Base-by-base conservation (phyloP, 352 stramenopile genomes). In the Phytophthora sp. region DNA sequence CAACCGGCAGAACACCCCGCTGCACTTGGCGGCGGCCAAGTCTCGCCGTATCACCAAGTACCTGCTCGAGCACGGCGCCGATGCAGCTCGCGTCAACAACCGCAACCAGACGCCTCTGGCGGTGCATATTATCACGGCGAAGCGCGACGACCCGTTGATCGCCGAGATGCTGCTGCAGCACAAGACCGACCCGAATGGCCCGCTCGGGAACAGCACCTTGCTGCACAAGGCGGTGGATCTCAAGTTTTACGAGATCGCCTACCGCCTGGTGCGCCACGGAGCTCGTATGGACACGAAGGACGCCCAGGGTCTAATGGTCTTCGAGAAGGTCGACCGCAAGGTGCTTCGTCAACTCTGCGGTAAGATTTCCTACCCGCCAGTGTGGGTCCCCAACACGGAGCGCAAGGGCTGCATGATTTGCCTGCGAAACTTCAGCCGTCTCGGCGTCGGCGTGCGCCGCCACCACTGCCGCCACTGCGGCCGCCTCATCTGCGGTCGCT, bases 381-480 rank as follows among this genome's bases (percentile, higher is more conserved):
- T 96, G 64, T 96, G 87, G 87, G 71, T 96, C 9, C 80, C 84
- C 0, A 77, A 96, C 57, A 70, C 77, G 15, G 85, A 92, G 42
- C 80, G 84, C 38, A 73, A 79, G 43, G 71, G 66, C 53, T 96
- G 87, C 66, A 96, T 96, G 85, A 70, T 85, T n/a, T 94, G 87
- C 62, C 65, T 77, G 50, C 82, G 82, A 42, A 77, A 81, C 63
- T 95, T 95, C 52, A 87, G 71, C 17, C 69, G 67, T 23, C 64
- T 95, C 3, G 65, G 64, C 20, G 58, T 94, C 11, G 84, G 82
- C 32, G 74, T 90, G 23, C 83, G 86, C 38, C 87, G 87, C 20
- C 87, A 96, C 61, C 87, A 96, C 69, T 96, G 87, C 60, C 87
- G 88, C 12, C 88, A 92, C 72, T 96, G 88, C 56, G 88, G 87